phyloP scores from a whole-genome alignment of 108 stramenopile genomes.

The Hondaea fermentalgiana region DNA sequence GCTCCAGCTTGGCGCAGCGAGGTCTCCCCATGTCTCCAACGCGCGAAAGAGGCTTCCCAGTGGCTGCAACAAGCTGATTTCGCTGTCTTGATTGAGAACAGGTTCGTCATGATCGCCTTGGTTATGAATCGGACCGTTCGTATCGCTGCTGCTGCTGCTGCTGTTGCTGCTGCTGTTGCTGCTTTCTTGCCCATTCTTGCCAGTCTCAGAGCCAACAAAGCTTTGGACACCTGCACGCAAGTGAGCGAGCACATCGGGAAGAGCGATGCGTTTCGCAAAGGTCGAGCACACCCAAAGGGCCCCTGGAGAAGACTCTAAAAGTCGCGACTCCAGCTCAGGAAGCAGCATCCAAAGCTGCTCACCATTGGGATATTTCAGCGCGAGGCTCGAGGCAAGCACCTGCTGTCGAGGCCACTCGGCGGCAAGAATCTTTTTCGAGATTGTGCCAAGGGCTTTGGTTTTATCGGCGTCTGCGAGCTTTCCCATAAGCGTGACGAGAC shows the following conservation, averaged over 20 bases:
- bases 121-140: too few species aligned
- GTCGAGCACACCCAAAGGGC: background rate
- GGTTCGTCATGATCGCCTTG: too few species aligned
- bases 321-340: background rate
- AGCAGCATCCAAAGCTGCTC: background rate
- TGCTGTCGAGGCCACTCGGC: background rate
- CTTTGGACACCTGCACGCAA: background rate
- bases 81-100: too few species aligned
- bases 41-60: background rate
- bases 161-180: too few species aligned
- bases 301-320: background rate
- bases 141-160: too few species aligned
- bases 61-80: background rate
- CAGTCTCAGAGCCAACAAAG: background rate
- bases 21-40: background rate
- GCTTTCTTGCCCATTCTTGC: background rate
- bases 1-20: background rate
- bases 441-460: background rate
- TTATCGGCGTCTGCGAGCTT: background rate
- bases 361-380: background rate
- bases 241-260: background rate
- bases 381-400: background rate
- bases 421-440: background rate
- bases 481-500: background rate
- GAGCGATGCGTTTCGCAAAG: background rate